Percentiles rank a stretch among this genome's conserved stretches.
Evolutionary conservation across 805 yeast species (phyloP).

Genomic region (Barnettozyma botsteinii): DNA sequence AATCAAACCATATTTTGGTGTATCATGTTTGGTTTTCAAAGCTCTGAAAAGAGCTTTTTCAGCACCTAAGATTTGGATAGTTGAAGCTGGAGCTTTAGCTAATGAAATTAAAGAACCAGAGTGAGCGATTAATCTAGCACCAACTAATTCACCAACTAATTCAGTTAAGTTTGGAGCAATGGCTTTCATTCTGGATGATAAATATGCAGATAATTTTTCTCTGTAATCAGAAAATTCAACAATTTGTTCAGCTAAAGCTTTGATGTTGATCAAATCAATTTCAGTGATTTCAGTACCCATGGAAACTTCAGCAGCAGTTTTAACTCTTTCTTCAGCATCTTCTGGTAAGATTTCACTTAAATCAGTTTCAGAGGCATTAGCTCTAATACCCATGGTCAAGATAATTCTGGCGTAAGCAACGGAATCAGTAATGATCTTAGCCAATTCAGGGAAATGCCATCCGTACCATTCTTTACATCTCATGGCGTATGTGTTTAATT

Average conservation of each 20-base stretch:
- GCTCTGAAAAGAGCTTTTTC: constrained; percentile 99
- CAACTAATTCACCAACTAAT: constrained; percentile 94
- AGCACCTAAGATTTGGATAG: constrained; percentile 97
- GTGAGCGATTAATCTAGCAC: constrained; percentile 97
- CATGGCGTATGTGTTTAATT: constrained; percentile 97
- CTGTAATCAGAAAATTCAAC: constrained; percentile 95
- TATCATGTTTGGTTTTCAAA: constrained; percentile 95
- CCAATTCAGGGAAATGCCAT: constrained; percentile 99
- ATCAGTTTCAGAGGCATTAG: constrained; percentile 86
- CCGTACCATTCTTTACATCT: constrained; percentile 99
- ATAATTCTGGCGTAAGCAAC: constrained; percentile 94
- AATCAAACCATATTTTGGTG: constrained; percentile 95
- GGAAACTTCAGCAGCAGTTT: constrained; percentile 95
- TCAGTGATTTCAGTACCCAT: constrained; percentile 99
- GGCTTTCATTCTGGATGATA: constrained; percentile 94
- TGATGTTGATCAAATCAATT: constrained; percentile 80
- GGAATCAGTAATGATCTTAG: constrained; percentile 92
- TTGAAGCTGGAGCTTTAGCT: constrained; percentile 98
- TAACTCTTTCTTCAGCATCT: constrained; percentile 85
- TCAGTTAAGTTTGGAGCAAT: constrained; percentile 97
- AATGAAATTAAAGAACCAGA: constrained; percentile 91
- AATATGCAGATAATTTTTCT: constrained; percentile 89
- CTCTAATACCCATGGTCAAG: constrained; percentile 88
- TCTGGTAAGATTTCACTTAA: constrained; percentile 89
- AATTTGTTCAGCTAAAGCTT: constrained; percentile 90